Base-by-base conservation (phyloP, 306 rosid genomes). In the Citrullus colocynthis region DNA sequence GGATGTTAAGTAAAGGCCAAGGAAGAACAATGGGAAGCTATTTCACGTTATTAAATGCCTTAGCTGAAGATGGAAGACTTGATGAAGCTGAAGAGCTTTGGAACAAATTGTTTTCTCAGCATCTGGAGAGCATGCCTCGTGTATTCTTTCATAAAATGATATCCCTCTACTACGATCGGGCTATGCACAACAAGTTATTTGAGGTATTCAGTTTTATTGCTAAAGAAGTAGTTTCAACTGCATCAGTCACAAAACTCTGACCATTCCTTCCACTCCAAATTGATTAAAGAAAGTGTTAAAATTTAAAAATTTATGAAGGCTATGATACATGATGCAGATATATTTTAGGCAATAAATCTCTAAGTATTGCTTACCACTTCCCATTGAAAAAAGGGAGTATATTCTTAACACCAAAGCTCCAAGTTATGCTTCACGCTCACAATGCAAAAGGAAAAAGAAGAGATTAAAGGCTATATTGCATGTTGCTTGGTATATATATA, bases 1-100 rank as follows among this genome's bases (percentile, higher is more conserved):
- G 99, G 99, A 92, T 92, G 99, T 3, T 95, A 66, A 92, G 97
- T 89, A 95, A 95, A 88, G 99, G 99, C 75, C 99, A 95, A 82
- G 97, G 97, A 85, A 90, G 93, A 88, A 92, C 99, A 81, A 89
- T 88, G 96, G 97, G 99, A 78, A 95, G 95, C 83, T 95, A 95
- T 87, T 87, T 87, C 80, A 85, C 86, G 12, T 85, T 95, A 30
- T 78, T 95, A 57, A 92, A 89, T 84, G 97, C 99, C 59, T 90
- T 95, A 54, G 91, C 86, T n/a, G 90, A 86, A 80, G 99, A 95
- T 87, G 97, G 83, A 67, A 92, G 99, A 65, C 83, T 95, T 41
- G 93, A 90, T 32, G 99, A 95, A 84, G 99, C 90, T 52, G 97
- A 95, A 83, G 93, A 92, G 91, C 93, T 95, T 75, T 95, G 99